Evolutionary conservation across 2,329 filamentous ascomycete species (phyloP).

Genomic region (Ilyonectria mors-panacis): DNA sequence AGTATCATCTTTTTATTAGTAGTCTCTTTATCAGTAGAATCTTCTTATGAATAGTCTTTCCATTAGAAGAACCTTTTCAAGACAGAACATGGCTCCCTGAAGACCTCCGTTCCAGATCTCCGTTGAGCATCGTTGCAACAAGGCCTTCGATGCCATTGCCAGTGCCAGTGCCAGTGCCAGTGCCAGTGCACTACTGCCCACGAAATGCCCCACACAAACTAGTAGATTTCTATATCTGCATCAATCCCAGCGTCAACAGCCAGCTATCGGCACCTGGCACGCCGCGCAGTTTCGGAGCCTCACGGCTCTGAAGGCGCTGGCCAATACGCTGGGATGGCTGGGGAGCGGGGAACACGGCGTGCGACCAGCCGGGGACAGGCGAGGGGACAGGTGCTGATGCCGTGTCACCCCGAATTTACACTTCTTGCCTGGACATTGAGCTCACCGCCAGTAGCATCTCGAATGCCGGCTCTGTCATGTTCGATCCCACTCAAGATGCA

Average conservation of each 20-base stretch:
- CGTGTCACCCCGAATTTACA: too few species aligned
- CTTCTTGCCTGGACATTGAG: too few species aligned
- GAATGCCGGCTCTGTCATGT: too few species aligned
- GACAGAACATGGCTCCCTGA: background rate
- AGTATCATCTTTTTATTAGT: too few species aligned
- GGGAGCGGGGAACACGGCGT: slow-evolving; percentile 2
- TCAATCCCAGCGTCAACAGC: background rate
- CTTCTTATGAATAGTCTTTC: too few species aligned
- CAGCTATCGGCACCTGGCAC: background rate
- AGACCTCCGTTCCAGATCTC: background rate
- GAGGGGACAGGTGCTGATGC: slow-evolving; percentile 1
- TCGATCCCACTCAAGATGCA: too few species aligned
- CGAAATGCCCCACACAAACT: background rate
- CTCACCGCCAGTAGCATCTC: too few species aligned
- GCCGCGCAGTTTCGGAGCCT: slow-evolving; percentile 2
- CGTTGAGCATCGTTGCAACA: too few species aligned
- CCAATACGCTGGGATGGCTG: background rate
- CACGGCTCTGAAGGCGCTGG: background rate
- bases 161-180: too few species aligned
- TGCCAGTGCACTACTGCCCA: too few species aligned
- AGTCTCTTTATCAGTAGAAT: too few species aligned
- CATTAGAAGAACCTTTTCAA: background rate
- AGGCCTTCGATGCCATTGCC: too few species aligned
- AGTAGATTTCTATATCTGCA: slow-evolving; percentile 1
- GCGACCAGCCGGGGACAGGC: background rate